These are phyloP conservation scores for Colletotrichum zoysiae DNA, from an alignment of 2,329 filamentous ascomycete genomes.

Conservation along the genomic window DNA sequence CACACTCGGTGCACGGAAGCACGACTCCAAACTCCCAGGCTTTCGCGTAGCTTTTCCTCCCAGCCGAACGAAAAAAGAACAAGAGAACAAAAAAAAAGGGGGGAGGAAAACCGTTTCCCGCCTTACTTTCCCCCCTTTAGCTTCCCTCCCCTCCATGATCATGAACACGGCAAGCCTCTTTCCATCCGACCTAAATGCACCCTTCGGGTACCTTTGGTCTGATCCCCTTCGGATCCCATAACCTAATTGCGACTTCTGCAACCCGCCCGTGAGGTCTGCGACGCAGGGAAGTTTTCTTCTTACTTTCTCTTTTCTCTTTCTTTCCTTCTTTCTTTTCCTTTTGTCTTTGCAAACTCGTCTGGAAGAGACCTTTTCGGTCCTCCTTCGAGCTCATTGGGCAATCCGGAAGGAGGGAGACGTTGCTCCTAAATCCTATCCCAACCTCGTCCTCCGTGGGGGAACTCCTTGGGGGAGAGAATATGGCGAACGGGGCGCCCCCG, in stretches of 20 bases:
- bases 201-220: background rate
- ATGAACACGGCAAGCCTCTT: constrained; percentile 11
- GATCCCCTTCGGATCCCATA: background rate
- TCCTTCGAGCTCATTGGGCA: background rate
- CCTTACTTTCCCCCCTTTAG: background rate
- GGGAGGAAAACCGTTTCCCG: background rate
- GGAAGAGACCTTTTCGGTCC: background rate
- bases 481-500: background rate
- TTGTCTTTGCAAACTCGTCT: background rate
- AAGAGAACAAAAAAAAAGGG: background rate
- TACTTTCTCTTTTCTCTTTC: background rate
- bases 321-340: background rate
- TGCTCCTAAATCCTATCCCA: too few species aligned
- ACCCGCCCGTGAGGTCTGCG: background rate
- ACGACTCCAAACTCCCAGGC: background rate
- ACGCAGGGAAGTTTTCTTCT: too few species aligned
- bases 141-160: background rate
- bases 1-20: background rate
- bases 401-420: too few species aligned
- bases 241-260: constrained; percentile 15
- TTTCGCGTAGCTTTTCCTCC: background rate
- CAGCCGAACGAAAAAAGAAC: background rate
- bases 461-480: background rate
- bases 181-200: constrained; percentile 1
- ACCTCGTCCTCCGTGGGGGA: background rate